These are phyloP conservation scores for Penicillium lagena DNA, from an alignment of 495 filamentous ascomycete species.

Conservation along the genomic window DNA sequence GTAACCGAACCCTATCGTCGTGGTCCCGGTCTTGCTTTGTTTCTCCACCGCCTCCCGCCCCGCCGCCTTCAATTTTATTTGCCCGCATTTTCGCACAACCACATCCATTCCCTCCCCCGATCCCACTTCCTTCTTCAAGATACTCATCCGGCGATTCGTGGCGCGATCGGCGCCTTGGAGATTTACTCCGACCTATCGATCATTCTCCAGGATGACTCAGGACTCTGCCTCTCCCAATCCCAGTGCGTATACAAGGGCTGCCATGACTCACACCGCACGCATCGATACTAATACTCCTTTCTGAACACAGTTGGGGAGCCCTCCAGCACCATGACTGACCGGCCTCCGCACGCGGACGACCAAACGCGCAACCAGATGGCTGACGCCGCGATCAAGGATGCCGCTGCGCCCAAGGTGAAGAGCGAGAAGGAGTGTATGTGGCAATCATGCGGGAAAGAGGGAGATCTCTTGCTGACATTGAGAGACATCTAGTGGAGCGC, in stretches of 20 bases:
- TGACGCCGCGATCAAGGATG: constrained; percentile 35
- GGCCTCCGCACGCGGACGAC: constrained; percentile 39
- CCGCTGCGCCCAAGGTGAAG: constrained; percentile 48
- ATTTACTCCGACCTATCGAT: constrained; percentile 36
- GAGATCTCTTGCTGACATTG: constrained; percentile 12
- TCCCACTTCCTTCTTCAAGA: constrained; percentile 30
- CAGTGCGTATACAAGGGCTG: constrained; percentile 27
- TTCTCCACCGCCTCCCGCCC: constrained; percentile 25
- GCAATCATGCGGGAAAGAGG: not conserved
- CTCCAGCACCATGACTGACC: constrained; percentile 41
- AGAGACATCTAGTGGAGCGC: constrained; percentile 36
- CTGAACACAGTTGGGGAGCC: constrained; percentile 41
- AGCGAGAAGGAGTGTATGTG: constrained; percentile 51
- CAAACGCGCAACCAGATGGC: constrained; percentile 41
- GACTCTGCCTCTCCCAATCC: constrained; percentile 51
- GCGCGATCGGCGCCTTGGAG: constrained; percentile 46
- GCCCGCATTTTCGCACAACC: constrained; percentile 30
- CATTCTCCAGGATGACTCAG: constrained; percentile 53
- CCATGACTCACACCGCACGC: constrained; percentile 11
- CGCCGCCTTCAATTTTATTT: constrained; percentile 23
- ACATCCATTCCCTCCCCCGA: constrained; percentile 15
- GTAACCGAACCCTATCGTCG: too few relatives aligned
- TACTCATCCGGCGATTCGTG: constrained; percentile 43
- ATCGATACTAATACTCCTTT: too few relatives aligned
- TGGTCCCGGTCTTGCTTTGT: not conserved